Percentiles rank a stretch among this genome's conserved stretches.
Evolutionary conservation across 2,329 filamentous ascomycete species (phyloP).

Genomic region (Aspergillus bombycis): DNA sequence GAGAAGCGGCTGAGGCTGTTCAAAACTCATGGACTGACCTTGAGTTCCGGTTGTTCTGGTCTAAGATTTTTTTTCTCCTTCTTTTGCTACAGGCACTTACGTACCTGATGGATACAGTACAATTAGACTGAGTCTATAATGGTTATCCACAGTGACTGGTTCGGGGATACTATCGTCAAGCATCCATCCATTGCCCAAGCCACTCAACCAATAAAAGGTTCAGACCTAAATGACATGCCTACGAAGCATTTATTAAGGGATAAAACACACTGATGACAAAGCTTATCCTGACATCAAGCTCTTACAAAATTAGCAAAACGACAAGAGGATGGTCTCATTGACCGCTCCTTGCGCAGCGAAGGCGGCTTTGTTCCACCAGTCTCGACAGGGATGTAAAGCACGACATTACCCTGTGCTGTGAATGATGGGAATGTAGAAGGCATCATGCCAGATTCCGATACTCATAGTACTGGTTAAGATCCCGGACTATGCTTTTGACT

Average conservation of each 20-base stretch:
- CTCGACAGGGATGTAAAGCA: neutral
- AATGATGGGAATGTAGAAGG: neutral
- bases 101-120: neutral
- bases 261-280: neutral
- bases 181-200: neutral
- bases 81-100: neutral
- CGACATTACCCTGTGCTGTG: too few species aligned
- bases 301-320: neutral
- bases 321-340: neutral
- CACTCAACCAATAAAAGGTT: neutral
- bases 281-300: neutral
- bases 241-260: neutral
- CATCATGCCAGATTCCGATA: too few species aligned
- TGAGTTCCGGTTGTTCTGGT: neutral
- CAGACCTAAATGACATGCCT: neutral
- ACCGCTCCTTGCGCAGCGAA: neutral
- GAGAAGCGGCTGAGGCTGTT: neutral
- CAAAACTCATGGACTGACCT: neutral
- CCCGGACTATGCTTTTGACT: neutral
- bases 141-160: neutral
- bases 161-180: neutral
- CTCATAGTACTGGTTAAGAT: neutral
- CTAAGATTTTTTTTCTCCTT: neutral
- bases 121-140: neutral
- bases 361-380: neutral